phyloP scores from a whole-genome alignment of 495 filamentous ascomycete genomes.

The Aspergillus bridgeri region DNA sequence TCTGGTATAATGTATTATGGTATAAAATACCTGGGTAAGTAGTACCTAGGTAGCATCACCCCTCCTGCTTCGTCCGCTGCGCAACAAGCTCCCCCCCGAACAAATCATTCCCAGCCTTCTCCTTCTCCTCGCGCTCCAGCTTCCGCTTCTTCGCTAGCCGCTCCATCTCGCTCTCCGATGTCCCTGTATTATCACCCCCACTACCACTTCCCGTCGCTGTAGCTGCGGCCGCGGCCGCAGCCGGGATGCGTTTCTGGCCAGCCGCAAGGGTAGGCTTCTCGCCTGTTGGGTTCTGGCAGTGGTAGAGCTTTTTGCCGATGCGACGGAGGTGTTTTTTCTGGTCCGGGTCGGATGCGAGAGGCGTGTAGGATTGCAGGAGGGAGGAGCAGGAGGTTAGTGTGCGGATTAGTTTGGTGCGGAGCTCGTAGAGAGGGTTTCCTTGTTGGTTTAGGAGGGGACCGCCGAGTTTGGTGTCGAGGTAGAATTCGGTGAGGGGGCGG shows the following conservation, averaged over 20 bases:
- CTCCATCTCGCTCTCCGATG: conserved; percentile 43
- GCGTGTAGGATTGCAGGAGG: conserved; percentile 36
- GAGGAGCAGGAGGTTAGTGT: conserved; percentile 41
- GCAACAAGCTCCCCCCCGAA: conserved; percentile 42
- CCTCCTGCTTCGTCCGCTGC: conserved; percentile 32
- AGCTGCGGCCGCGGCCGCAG: conserved; percentile 11
- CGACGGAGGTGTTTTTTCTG: conserved; percentile 52
- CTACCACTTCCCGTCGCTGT: conserved; percentile 9
- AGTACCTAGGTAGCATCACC: background rate
- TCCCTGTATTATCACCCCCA: conserved; percentile 22
- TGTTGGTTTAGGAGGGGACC: conserved; percentile 18
- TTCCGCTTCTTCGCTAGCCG: conserved; percentile 44
- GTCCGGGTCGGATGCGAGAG: conserved; percentile 40
- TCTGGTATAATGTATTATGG: too few relatives aligned
- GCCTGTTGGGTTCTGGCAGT: conserved; percentile 65
- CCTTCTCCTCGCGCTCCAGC: conserved; percentile 28
- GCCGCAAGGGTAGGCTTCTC: conserved; percentile 47
- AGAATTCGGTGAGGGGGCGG: conserved; percentile 62
- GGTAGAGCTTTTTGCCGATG: conserved; percentile 69
- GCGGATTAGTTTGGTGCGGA: conserved; percentile 41
- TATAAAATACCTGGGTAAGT: too few relatives aligned
- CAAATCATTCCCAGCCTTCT: conserved; percentile 23
- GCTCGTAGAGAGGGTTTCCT: conserved; percentile 26
- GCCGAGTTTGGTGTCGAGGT: conserved; percentile 69
- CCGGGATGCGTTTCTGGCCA: conserved; percentile 41